phyloP scores from a whole-genome alignment of 2,329 filamentous ascomycete species.

The Alternaria sp. region DNA sequence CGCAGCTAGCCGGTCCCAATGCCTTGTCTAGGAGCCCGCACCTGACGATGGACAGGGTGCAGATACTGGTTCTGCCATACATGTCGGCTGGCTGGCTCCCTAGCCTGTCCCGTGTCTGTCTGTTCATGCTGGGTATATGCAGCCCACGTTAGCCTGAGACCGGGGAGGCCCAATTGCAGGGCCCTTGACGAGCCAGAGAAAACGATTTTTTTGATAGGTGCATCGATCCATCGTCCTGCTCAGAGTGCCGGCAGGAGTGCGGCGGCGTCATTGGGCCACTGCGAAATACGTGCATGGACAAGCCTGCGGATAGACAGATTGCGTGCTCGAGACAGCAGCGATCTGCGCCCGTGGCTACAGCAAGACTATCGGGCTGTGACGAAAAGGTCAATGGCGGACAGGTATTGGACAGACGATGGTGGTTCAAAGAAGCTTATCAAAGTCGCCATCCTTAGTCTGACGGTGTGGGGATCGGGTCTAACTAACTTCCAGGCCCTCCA shows the following conservation, averaged over 20 bases:
- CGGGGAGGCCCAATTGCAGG: constrained; percentile 32
- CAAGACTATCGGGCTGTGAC: constrained; percentile 6
- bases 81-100: constrained; percentile 19
- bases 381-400: constrained; percentile 10
- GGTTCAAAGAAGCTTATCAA: constrained; percentile 42
- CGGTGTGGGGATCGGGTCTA: constrained; percentile 25
- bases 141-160: constrained; percentile 28
- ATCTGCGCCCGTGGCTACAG: constrained; percentile 11
- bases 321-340: constrained; percentile 28
- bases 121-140: constrained; percentile 47
- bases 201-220: constrained; percentile 39
- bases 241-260: constrained; percentile 28
- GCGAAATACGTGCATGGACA: constrained; percentile 18
- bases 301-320: constrained; percentile 28
- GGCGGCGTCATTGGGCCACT: constrained; percentile 25
- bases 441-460: constrained; percentile 25
- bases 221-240: constrained; percentile 16
- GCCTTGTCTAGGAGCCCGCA: constrained; percentile 12
- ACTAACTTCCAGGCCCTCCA: constrained; percentile 8
- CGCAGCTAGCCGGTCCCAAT: constrained; percentile 2
- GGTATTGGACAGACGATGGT: constrained; percentile 24
- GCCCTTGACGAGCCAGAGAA: constrained; percentile 22
- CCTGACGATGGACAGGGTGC: constrained; percentile 15
- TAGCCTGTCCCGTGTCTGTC: constrained; percentile 49
- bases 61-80: constrained; percentile 17